Evolutionary conservation across 2,329 filamentous ascomycete genomes (phyloP).

Genomic region (Penicillium brasilianum): DNA sequence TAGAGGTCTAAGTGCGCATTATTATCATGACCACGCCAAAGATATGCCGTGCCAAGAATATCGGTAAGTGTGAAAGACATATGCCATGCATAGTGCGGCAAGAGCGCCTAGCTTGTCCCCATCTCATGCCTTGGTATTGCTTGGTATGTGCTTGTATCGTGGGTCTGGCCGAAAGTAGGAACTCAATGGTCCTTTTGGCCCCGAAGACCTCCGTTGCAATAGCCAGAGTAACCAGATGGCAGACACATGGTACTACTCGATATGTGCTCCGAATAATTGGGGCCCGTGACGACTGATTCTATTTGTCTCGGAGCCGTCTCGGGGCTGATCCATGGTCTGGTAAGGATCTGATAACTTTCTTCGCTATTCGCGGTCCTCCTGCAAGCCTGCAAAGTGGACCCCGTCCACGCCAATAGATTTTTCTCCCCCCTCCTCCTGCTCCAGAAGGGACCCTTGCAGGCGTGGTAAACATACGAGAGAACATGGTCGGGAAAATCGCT

Average conservation of each 20-base stretch:
- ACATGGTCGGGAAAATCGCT: no score
- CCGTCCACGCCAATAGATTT: not conserved
- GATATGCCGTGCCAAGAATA: not conserved
- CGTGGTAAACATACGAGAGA: not conserved
- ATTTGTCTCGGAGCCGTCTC: not conserved
- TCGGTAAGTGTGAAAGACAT: no score
- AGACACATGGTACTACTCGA: not conserved
- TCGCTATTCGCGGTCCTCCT: not conserved
- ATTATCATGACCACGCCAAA: not conserved
- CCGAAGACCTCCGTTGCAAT: not conserved
- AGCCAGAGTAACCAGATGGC: not conserved
- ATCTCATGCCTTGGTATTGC: conserved; percentile 6
- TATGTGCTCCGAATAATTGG: not conserved
- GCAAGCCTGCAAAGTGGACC: not conserved
- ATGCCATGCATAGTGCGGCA: not conserved
- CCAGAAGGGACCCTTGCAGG: not conserved
- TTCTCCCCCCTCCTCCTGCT: not conserved
- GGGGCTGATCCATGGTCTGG: conserved; percentile 3
- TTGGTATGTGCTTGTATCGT: conserved; percentile 4
- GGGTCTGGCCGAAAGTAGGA: not conserved
- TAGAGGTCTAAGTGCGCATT: not conserved
- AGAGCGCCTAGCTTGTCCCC: not conserved
- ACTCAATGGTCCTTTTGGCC: no score
- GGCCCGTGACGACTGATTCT: not conserved
- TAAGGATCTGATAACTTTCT: conserved; percentile 12